Percentiles rank a stretch among this genome's conserved stretches.
Evolutionary conservation across 148 eudicot genomes (phyloP).

Genomic region (Spergularia marina): DNA sequence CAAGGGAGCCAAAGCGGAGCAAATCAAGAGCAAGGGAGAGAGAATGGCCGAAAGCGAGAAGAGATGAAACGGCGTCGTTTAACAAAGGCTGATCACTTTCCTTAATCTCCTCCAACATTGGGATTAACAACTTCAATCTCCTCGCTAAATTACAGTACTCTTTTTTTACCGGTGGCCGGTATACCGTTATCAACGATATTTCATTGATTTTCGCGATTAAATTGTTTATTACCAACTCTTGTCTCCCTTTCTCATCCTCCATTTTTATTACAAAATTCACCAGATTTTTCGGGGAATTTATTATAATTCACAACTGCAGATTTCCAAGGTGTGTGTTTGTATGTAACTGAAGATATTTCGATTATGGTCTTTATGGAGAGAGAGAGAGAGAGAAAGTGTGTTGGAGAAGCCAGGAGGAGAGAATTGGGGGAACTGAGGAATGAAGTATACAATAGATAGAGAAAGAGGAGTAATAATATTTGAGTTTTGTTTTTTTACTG

Average conservation of each 20-base stretch:
- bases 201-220: slow-evolving; percentile 54
- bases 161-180: slow-evolving; percentile 56
- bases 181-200: slow-evolving; percentile 54
- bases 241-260: slow-evolving; percentile 49
- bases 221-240: slow-evolving; percentile 33
- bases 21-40: slow-evolving; percentile 55
- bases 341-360: neutral
- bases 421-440: no score
- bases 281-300: no score
- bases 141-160: slow-evolving; percentile 72
- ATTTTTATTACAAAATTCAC: slow-evolving; percentile 9
- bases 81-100: slow-evolving; percentile 43
- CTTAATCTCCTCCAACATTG: slow-evolving; percentile 87
- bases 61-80: slow-evolving; percentile 36
- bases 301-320: no score
- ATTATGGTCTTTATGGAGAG: neutral
- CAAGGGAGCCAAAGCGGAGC: slow-evolving; percentile 60
- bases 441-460: neutral
- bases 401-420: neutral
- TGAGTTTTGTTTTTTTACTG: neutral
- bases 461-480: neutral
- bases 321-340: neutral
- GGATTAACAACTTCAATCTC: slow-evolving; percentile 71
- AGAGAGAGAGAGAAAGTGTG: neutral
- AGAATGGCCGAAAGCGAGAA: slow-evolving; percentile 23